These are phyloP conservation scores for Spraguea lophii DNA, from an alignment of 371 early-diverging fungal species.

Conservation along the genomic window DNA sequence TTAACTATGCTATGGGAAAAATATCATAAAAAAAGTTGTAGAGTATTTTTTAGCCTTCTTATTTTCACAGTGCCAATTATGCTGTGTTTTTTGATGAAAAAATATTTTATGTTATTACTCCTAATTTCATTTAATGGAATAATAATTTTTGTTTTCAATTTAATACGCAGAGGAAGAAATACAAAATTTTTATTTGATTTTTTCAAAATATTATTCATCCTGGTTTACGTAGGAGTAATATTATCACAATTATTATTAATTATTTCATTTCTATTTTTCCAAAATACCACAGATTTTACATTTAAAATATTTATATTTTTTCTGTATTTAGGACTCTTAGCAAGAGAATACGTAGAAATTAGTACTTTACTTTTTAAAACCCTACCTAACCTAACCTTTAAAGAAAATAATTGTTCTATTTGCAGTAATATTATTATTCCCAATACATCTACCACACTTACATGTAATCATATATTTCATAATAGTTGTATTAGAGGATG, in stretches of 20 bases:
- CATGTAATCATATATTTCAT: conserved; percentile 50
- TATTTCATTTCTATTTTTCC: conserved; percentile 4
- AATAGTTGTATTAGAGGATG: conserved; percentile 73
- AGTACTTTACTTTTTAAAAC: conserved; percentile 31
- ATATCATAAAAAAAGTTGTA: not conserved
- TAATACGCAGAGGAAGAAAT: not conserved
- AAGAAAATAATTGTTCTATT: conserved; percentile 7
- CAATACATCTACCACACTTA: conserved; percentile 24
- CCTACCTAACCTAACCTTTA: conserved; percentile 7
- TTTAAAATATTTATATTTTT: conserved; percentile 21
- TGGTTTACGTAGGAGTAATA: conserved; percentile 15
- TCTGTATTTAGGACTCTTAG: conserved; percentile 41
- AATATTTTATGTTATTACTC: not conserved
- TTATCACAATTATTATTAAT: conserved; percentile 4
- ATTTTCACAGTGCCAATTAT: not conserved
- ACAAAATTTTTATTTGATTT: conserved; percentile 11
- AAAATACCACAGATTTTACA: no score
- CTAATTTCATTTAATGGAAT: not conserved
- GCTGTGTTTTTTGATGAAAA: not conserved
- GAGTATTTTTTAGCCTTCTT: not conserved
- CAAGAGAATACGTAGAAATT: conserved; percentile 33
- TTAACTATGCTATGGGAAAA: not conserved
- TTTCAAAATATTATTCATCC: conserved; percentile 24
- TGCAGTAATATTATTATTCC: not conserved
- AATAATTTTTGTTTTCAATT: not conserved